Base-by-base conservation (phyloP, 495 filamentous ascomycete species). In the Amphirosellinia nigrospora region DNA sequence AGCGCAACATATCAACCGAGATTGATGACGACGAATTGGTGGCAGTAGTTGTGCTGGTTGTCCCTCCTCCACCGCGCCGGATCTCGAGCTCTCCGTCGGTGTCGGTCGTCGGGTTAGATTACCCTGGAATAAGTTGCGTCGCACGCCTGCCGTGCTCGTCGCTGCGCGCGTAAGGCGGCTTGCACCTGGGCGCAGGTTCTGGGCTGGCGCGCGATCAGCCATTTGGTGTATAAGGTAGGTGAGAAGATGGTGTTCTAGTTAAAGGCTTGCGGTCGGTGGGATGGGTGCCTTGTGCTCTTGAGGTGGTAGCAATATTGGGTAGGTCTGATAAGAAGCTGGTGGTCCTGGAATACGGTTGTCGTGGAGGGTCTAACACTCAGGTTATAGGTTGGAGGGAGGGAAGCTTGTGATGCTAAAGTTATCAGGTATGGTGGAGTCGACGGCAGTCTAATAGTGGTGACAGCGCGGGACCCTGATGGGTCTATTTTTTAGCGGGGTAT, bases 81-180 rank as follows among this genome's bases (percentile, higher is more conserved):
- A 4, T 36, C 39, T 45, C 19, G 60, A 16, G 56, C 23, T 23
- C 34, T 64, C 68, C 3, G 10, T 48, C 19, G 87, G 83, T 16
- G 88, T 89, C 26, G 90, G 89, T 1, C 91, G 90, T 50, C 90
- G 87, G 71, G 87, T 89, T 32, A 93, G 86, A 53, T 91, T 87
- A 74, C 87, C 86, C 45, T 90, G 88, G 83, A 94, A 94, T 32
- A 94, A 86, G 75, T 92, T 93, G 68, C 91, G 91, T 58, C 92
- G 89, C 45, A 90, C 87, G 34, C 73, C 74, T 23, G 60, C 48
- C 4, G 74, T 69, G 61, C 71, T 64, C 23, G 63, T 30, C 6
- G 61, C 72, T 71, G 70, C 68, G 72, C 66, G 78, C 66, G 72
- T 60, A 21, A 53, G 71, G 28, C 68, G 71, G 52, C 58, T 70